A percentile compares a stretch with the other conserved stretches of the same genome.
phyloP scores from a whole-genome alignment of 2,329 filamentous ascomycete genomes.

The Lomentospora prolificans region DNA sequence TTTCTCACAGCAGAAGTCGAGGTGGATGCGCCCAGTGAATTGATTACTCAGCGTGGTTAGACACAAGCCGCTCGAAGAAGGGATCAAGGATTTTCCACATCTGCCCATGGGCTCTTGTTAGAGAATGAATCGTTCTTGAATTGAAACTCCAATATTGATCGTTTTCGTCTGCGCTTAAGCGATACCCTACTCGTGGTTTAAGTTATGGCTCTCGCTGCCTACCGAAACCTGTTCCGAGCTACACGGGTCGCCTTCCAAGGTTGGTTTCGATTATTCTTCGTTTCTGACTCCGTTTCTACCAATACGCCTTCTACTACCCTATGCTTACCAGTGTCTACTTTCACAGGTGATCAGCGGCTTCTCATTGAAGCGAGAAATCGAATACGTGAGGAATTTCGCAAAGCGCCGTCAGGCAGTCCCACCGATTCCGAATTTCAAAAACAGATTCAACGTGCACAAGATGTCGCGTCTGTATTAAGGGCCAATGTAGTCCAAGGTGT shows the following conservation, averaged over 20 bases:
- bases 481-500: conserved; percentile 81
- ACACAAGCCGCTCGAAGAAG: too few species aligned
- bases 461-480: conserved; percentile 68
- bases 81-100: too few species aligned
- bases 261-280: conserved; percentile 25
- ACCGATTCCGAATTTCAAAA: conserved; percentile 49
- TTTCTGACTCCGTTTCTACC: background rate
- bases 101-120: too few species aligned
- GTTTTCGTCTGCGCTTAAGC: too few species aligned
- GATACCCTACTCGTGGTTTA: too few species aligned
- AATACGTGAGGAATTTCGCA: conserved; percentile 65
- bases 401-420: conserved; percentile 49
- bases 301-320: conserved; percentile 5
- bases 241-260: conserved; percentile 76
- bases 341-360: conserved; percentile 57
- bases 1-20: too few species aligned
- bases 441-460: conserved; percentile 68
- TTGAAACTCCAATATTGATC: too few species aligned
- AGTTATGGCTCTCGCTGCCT: conserved; percentile 62
- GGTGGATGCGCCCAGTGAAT: too few species aligned
- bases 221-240: conserved; percentile 72
- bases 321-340: conserved; percentile 3
- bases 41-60: too few species aligned
- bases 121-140: too few species aligned
- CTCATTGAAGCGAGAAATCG: conserved; percentile 61